Percentiles rank a stretch among this genome's conserved stretches.
phyloP scores from a whole-genome alignment of 2,329 filamentous ascomycete genomes.

The Beauveria australis region DNA sequence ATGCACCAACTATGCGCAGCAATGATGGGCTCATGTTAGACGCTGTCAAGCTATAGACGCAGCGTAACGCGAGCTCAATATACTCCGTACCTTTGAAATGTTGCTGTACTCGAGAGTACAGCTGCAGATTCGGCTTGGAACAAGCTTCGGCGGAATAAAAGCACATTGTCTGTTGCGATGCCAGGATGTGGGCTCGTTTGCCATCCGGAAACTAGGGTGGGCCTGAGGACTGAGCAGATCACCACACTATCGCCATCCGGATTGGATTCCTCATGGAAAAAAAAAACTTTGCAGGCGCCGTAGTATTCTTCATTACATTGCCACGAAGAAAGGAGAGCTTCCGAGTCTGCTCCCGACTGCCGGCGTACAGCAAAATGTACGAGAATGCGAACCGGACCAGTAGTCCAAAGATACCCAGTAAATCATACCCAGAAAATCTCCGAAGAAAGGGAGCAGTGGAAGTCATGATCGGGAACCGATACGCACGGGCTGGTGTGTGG shows the following conservation, averaged over 20 bases:
- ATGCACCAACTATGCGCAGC: too few species aligned
- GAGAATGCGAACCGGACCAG: background rate
- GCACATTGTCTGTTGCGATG: background rate
- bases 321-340: background rate
- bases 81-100: background rate
- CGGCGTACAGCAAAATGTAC: background rate
- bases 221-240: too few species aligned
- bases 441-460: background rate
- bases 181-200: background rate
- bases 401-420: background rate
- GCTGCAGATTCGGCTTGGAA: background rate
- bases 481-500: background rate
- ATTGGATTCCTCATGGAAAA: too few species aligned
- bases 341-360: too few species aligned
- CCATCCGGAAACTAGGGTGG: background rate
- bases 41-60: too few species aligned
- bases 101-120: background rate
- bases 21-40: too few species aligned
- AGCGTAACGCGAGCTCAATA: too few species aligned
- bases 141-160: background rate
- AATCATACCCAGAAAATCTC: too few species aligned
- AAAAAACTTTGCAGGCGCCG: too few species aligned
- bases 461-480: background rate
- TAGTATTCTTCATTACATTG: background rate
- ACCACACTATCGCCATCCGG: too few species aligned